Conservation (phyloP, 768 basidiomycete species). For the Hypholoma fasciculare region DNA sequence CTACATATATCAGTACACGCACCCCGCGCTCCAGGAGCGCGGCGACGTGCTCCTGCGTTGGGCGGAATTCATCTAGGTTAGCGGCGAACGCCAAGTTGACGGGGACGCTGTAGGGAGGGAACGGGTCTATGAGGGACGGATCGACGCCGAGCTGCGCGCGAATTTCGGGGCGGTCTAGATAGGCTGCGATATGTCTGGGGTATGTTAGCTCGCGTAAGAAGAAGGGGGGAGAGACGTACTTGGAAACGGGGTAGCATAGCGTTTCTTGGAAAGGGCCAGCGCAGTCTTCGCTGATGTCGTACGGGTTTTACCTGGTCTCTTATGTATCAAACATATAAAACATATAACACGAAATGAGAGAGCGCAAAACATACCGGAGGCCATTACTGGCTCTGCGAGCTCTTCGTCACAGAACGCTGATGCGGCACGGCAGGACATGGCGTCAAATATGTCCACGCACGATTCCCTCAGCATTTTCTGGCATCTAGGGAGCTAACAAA, state of each 20-base stretch:
- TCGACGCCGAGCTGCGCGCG: constrained; percentile 65
- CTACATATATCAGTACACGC: constrained; percentile 68
- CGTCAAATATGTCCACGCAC: constrained; percentile 67
- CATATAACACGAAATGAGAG: neutral
- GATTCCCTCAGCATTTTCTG: constrained; percentile 49
- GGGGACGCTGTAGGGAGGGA: constrained; percentile 29
- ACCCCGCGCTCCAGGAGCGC: constrained; percentile 73
- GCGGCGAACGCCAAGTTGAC: constrained; percentile 50
- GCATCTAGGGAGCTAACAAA: constrained; percentile 61
- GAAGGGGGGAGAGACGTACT: constrained; percentile 12
- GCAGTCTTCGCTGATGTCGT: constrained; percentile 68
- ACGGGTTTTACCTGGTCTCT: constrained; percentile 47
- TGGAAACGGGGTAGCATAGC: constrained; percentile 60
- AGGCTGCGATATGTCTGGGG: constrained; percentile 55
- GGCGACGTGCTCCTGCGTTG: constrained; percentile 57
- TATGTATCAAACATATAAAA: neutral
- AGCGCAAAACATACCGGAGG: constrained; percentile 1
- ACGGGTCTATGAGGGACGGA: constrained; percentile 27
- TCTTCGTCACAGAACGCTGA: constrained; percentile 56
- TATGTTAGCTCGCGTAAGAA: neutral
- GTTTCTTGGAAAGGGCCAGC: constrained; percentile 43
- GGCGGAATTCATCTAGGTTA: constrained; percentile 42
- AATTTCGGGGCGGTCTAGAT: constrained; percentile 59
- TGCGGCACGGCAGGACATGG: constrained; percentile 64
- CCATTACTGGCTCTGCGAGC: constrained; percentile 14